Percentiles rank a stretch among this genome's conserved stretches.
Conservation (phyloP, 768 basidiomycete genomes). For the Jaapia argillacea region DNA sequence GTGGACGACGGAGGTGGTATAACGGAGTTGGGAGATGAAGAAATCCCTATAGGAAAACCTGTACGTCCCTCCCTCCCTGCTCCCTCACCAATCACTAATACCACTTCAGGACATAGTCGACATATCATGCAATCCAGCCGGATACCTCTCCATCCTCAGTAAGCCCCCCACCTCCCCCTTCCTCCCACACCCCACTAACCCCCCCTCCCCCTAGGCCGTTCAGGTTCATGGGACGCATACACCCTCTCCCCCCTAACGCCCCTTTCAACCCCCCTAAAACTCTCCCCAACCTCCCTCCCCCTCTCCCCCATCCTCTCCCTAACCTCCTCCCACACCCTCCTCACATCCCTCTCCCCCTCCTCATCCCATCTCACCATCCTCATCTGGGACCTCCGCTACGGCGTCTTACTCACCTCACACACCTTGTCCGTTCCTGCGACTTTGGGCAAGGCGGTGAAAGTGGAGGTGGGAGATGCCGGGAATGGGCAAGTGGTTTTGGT, state of each 20-base stretch:
- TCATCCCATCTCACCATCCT: constrained; percentile 16
- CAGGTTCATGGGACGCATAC: not conserved
- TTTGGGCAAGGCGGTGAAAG: constrained; percentile 11
- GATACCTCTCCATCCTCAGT: not conserved
- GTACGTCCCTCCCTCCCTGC: not conserved
- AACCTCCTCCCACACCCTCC: constrained; percentile 20
- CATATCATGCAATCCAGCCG: not conserved
- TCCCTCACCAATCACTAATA: not conserved
- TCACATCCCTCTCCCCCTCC: constrained; percentile 9
- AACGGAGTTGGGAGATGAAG: too few species aligned
- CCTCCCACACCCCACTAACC: too few species aligned
- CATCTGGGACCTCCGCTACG: constrained; percentile 24
- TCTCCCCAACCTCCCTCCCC: constrained; percentile 9
- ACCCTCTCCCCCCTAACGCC: constrained; percentile 37
- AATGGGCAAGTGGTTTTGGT: constrained; percentile 1
- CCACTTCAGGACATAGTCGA: not conserved
- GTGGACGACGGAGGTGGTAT: too few species aligned
- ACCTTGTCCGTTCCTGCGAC: constrained; percentile 14
- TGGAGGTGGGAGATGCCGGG: not conserved
- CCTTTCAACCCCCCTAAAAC: constrained; percentile 23
- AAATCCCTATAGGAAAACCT: not conserved
- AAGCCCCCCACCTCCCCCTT: not conserved
- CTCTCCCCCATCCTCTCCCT: constrained; percentile 13
- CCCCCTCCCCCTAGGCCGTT: too few species aligned
- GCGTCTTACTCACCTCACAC: constrained; percentile 21